Conservation (phyloP, 345 rosid species). For the Citrus maxima region DNA sequence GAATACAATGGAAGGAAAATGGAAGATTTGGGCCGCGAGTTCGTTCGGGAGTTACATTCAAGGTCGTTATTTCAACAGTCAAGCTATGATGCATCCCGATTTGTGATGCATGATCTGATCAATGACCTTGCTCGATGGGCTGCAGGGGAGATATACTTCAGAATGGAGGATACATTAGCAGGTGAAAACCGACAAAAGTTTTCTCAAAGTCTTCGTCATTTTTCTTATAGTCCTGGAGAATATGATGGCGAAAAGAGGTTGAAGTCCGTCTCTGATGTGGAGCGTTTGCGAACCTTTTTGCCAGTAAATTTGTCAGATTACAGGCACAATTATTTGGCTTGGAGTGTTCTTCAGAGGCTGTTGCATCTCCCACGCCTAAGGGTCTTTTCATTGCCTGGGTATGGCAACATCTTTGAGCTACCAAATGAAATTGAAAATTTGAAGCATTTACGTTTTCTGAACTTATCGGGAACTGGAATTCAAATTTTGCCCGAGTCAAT, state of each 20-base stretch:
- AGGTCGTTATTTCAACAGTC: too few species aligned
- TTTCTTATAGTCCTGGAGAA: neutral
- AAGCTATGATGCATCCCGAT: too few species aligned
- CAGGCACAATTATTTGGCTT: rapidly evolving
- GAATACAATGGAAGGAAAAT: too few species aligned
- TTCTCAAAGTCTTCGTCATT: neutral
- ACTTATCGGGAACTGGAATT: rapidly evolving
- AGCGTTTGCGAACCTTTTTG: neutral
- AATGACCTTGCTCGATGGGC: too few species aligned
- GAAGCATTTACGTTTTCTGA: neutral
- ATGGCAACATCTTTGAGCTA: rapidly evolving
- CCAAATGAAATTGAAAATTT: neutral
- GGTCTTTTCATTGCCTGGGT: neutral
- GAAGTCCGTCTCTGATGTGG: rapidly evolving
- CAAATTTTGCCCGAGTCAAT: neutral
- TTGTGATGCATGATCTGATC: too few species aligned
- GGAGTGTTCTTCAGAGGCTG: neutral
- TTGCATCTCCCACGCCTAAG: neutral
- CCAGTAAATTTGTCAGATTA: rapidly evolving
- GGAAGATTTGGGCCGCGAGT: too few species aligned
- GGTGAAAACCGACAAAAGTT: neutral
- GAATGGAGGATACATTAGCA: neutral
- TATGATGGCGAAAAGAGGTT: neutral
- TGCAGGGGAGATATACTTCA: too few species aligned
- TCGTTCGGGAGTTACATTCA: too few species aligned